Evolutionary conservation across 352 stramenopile species (phyloP), one percentile per base, ranked within the genome.

Genomic region (Pythium rhizo-oryzae): DNA sequence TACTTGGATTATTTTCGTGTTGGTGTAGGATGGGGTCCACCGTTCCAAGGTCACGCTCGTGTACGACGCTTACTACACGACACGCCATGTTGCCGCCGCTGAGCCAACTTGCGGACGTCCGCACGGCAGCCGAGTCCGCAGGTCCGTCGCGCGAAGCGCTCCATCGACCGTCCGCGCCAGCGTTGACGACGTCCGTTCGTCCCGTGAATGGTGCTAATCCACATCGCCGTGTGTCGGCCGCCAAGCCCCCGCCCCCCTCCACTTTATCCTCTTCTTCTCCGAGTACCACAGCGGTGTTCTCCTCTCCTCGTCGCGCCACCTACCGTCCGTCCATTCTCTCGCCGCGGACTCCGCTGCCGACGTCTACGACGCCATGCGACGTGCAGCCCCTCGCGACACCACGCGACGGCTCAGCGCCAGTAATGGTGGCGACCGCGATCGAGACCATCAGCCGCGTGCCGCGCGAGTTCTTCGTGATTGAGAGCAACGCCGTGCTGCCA

Each of bases 401-500:
- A 23, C 39, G 39, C 23, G 6, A 33, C 15, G 15, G 18, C 15
- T 4, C 15, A 8, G 41, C 15, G 15, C 4, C 15, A 8, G 15
- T 15, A n/a, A 21, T 16, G 41, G n/a, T 0, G 8, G 15, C 21
- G 15, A 74, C 60, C 0, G 47, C 60, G 8, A 61, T 76, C 54
- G 67, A 79, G 33, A 33, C 62, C 13, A 13, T 69, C 13, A 80
- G 62, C 15, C 67, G 57, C 15, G 85, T 94, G 51, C 86, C 86
- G 2, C 81, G 84, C 56, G 84, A 94, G 62, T 94, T 92, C 55
- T 92, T 92, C 46, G 75, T 94, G 30, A 28, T 94, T 35, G 86
- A 94, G 70, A 90, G 80, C 16, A 83, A 90, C 59, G 77, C 71
- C 21, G 71, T 94, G n/a, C 57, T 89, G 8, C 65, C 85, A 1